Evolutionary conservation across 352 stramenopile species (phyloP), one percentile per base, ranked within the genome.

Genomic region (Globisporangium middletonii): DNA sequence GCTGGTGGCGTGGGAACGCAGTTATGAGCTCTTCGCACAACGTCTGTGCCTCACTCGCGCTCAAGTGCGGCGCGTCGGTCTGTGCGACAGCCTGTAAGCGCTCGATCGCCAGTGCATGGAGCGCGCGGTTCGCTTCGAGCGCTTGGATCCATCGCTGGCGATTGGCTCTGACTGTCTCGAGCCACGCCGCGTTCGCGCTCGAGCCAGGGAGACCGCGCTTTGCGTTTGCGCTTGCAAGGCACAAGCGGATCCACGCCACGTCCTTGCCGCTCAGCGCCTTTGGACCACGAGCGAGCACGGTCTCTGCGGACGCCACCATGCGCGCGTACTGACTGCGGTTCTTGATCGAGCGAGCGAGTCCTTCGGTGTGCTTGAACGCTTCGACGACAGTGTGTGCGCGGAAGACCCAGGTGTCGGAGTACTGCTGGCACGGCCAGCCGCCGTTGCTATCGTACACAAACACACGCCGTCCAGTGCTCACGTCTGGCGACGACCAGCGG

Each of bases 201-300:
- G 53, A 53, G 19, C 26, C 46, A 18, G 56, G 56, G 16, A 59
- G 35, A 5, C 62, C 62, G 15, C 62, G 62, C 43, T 60, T 59
- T n/a, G 37, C 42, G 27, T 56, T 55, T 18, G 51, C 45, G 0
- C 35, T 44, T 1, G 62, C 62, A 23, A 68, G 28, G 0, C 52
- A 49, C 9, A 43, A 61, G 13, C 62, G 51, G 19, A 68, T 57
- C 33, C 41, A 47, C 3, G 42, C 44, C 3, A 68, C 52, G 16
- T 68, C 62, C 2, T 16, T 16, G 19, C 56, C 56, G n/a, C 51
- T 64, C 27, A 68, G 23, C 16, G 51, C 30, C 1, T 41, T 19
- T 0, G 55, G 46, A 18, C 62, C 62, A 2, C 18, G 11, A 8
- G 2, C 27, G 28, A 44, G 3, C 16, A 59, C 53, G 27, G 28